phyloP scores from a whole-genome alignment of 148 eudicot genomes.

The Diospyros lotus region DNA sequence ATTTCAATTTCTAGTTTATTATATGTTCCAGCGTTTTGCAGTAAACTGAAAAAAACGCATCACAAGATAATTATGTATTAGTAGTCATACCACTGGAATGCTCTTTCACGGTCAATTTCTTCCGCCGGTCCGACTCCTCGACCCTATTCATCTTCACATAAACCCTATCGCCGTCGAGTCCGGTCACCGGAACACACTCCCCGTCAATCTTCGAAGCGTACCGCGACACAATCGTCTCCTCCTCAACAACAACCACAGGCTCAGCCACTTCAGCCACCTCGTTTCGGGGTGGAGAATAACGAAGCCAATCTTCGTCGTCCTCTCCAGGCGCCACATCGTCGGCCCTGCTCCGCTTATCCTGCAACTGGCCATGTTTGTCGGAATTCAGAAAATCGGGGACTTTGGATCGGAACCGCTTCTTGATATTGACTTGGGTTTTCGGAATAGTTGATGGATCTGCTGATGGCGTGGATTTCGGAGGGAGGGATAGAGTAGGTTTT shows the following conservation, averaged over 20 bases:
- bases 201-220: conserved; percentile 80
- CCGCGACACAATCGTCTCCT: conserved; percentile 44
- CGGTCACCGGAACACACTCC: conserved; percentile 77
- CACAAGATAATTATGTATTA: neutral
- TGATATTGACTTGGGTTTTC: conserved; percentile 4
- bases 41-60: neutral
- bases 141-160: conserved; percentile 61
- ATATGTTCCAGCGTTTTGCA: neutral
- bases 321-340: conserved; percentile 16
- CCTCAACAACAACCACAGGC: conserved; percentile 12
- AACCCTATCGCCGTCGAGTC: conserved; percentile 72
- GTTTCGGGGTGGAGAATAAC: conserved; percentile 19
- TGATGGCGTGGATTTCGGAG: conserved; percentile 16
- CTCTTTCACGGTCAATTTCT: conserved; percentile 23
- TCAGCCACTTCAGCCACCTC: conserved; percentile 10
- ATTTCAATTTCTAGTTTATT: neutral
- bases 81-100: conserved; percentile 37
- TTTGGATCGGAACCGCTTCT: conserved; percentile 49
- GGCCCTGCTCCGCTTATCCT: conserved; percentile 24
- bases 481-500: conserved; percentile 19
- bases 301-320: conserved; percentile 30
- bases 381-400: conserved; percentile 5
- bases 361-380: neutral
- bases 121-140: conserved; percentile 23
- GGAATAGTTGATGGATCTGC: neutral